Evolutionary conservation across 495 filamentous ascomycete genomes (phyloP), one percentile per base, ranked within the genome.

Genomic region (Penicillium egyptiacum): DNA sequence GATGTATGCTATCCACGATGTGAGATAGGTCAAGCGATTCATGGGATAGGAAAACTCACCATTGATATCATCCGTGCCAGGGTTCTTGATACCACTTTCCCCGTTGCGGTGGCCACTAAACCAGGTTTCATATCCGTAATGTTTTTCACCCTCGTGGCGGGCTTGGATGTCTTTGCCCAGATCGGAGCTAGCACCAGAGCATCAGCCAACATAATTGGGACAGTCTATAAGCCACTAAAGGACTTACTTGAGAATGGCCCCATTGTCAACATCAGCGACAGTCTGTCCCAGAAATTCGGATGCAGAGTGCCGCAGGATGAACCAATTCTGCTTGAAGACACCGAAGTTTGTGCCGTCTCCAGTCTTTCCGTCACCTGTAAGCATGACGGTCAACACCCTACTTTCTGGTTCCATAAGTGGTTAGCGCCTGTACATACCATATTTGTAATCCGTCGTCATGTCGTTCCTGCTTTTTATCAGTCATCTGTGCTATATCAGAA

Each of bases 311-410:
- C 69, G 65, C 53, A 74, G 61, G 58, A 76, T 73, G 53, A 58
- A 65, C 71, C 71, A 73, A 50, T 74, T 76, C 60, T 78, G 69
- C 68, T 71, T 71, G 63, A 71, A 71, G 30, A 71, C 64, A 17
- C 68, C 66, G 49, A 69, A 71, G 59, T 71, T 71, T 30, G 66
- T 67, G 17, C 55, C 44, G 22, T 69, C 69, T 11, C 66, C 64
- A 16, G 56, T 62, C 57, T 71, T 71, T 6, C 64, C 66, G 39
- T 71, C 66, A 26, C 68, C 66, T 71, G 44, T 31, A 33, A 8
- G 30, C 28, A 33, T 7, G 23, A 19, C 8, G n/a, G 39, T 67
- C 45, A 63, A 41, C 26, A 28, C 3, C 25, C n/a, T 31, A 31
- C 2, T n/a, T n/a, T n/a, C n/a, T 26, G 16, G 5, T 45, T 25